These are phyloP conservation scores for Calocybe gangraenosa DNA, from an alignment of 768 basidiomycete genomes.

Conservation along the genomic window DNA sequence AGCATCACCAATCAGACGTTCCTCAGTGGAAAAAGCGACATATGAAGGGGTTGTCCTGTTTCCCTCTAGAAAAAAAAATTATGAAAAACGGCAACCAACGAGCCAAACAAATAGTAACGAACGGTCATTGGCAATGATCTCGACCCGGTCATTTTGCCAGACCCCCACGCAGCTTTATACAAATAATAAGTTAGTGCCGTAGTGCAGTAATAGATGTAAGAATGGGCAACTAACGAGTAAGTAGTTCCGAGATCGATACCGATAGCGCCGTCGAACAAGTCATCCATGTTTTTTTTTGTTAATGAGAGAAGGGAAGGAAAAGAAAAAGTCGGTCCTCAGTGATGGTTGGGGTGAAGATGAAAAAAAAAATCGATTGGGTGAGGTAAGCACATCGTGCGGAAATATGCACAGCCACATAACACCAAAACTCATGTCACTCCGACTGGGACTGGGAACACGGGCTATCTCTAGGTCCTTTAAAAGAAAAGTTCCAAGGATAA, in stretches of 20 bases:
- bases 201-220: background rate
- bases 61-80: constrained; percentile 62
- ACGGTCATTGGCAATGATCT: constrained; percentile 98
- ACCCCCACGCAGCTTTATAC: constrained; percentile 88
- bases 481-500: constrained; percentile 10
- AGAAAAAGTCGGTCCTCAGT: constrained; percentile 28
- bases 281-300: constrained; percentile 68
- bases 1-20: constrained; percentile 98
- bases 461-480: constrained; percentile 19
- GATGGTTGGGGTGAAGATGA: constrained; percentile 33
- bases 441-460: constrained; percentile 31
- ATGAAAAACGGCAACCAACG: background rate
- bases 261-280: constrained; percentile 93
- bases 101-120: constrained; percentile 26
- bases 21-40: constrained; percentile 95
- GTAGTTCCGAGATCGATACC: constrained; percentile 98
- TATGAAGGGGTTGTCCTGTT: constrained; percentile 99
- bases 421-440: constrained; percentile 32
- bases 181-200: constrained; percentile 14
- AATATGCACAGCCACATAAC: constrained; percentile 40
- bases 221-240: constrained; percentile 67
- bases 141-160: constrained; percentile 99
- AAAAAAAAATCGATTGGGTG: constrained; percentile 50
- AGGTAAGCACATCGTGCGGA: constrained; percentile 48
- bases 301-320: constrained; percentile 24